Percentiles rank a stretch among this genome's conserved stretches.
Conservation (phyloP, 495 filamentous ascomycete species). For the Neurospora tetrasperma region DNA sequence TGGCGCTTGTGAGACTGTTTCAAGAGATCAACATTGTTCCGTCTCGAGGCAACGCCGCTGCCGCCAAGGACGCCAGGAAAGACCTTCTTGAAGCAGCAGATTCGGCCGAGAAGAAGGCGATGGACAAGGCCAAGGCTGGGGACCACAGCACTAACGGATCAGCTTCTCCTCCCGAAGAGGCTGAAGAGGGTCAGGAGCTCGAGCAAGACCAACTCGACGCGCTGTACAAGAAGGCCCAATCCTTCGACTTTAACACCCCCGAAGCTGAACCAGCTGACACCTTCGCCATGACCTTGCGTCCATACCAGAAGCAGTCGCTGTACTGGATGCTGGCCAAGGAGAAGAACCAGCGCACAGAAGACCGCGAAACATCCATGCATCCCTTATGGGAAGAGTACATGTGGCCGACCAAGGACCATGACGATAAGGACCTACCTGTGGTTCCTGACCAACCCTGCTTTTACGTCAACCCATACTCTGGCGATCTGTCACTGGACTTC, state of each 20-base stretch:
- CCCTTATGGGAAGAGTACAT: slow-evolving; percentile 93
- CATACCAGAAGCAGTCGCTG: slow-evolving; percentile 91
- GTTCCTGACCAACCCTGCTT: slow-evolving; percentile 59
- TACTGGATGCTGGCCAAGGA: slow-evolving; percentile 96
- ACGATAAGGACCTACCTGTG: slow-evolving; percentile 60
- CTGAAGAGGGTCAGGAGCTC: slow-evolving; percentile 76
- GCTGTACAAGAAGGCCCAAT: slow-evolving; percentile 91
- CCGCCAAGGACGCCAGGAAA: slow-evolving; percentile 67
- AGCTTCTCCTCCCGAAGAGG: slow-evolving; percentile 47
- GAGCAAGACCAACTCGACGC: slow-evolving; percentile 93
- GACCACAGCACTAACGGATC: slow-evolving; percentile 39
- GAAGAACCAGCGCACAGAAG: slow-evolving; percentile 55
- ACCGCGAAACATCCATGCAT: slow-evolving; percentile 73
- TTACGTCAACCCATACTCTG: slow-evolving; percentile 94
- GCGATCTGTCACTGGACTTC: slow-evolving; percentile 87
- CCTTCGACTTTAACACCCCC: slow-evolving; percentile 89
- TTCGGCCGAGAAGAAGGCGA: slow-evolving; percentile 67
- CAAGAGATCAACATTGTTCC: slow-evolving; percentile 79
- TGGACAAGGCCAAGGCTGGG: slow-evolving; percentile 25
- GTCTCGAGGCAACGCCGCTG: slow-evolving; percentile 58
- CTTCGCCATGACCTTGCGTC: slow-evolving; percentile 74
- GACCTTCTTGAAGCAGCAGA: slow-evolving; percentile 81
- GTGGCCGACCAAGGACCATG: slow-evolving; percentile 82
- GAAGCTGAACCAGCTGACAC: slow-evolving; percentile 69
- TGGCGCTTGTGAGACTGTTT: slow-evolving; percentile 79